A percentile compares a stretch with the other conserved stretches of the same genome.
These are phyloP conservation scores for Paramecium primaurelia DNA, from an alignment of 73 alveolate genomes.

Conservation along the genomic window DNA sequence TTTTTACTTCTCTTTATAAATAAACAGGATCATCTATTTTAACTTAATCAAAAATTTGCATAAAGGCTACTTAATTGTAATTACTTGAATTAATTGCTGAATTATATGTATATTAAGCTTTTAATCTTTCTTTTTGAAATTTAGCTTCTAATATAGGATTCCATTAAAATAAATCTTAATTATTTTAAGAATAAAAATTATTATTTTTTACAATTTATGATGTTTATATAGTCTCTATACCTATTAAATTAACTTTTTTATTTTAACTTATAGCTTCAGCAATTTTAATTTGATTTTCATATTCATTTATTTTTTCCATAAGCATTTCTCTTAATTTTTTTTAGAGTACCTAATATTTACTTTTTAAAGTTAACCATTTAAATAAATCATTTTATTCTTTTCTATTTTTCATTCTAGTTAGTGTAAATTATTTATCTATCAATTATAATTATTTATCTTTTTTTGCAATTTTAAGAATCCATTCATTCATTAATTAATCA, in stretches of 20 bases:
- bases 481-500: slow-evolving; percentile 23
- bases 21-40: slow-evolving; percentile 41
- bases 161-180: neutral
- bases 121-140: slow-evolving; percentile 24
- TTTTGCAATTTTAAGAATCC: neutral
- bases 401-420: neutral
- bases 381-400: slow-evolving; percentile 34
- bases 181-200: neutral
- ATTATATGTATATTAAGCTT: neutral
- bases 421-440: neutral
- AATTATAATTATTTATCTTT: neutral
- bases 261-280: neutral
- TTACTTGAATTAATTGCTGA: slow-evolving; percentile 41
- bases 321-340: slow-evolving; percentile 51
- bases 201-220: neutral
- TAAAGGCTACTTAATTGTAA: slow-evolving; percentile 15
- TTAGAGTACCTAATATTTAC: slow-evolving; percentile 11
- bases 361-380: slow-evolving; percentile 44
- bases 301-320: slow-evolving; percentile 51
- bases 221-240: neutral
- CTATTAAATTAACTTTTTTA: neutral
- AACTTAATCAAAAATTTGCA: neutral
- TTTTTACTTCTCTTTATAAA: slow-evolving; percentile 18
- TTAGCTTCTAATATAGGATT: neutral
- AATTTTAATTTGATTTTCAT: slow-evolving; percentile 52